Evolutionary conservation across 805 yeast genomes (phyloP), one percentile per base, ranked within the genome.

Genomic region (Kodamaea laetipori): DNA sequence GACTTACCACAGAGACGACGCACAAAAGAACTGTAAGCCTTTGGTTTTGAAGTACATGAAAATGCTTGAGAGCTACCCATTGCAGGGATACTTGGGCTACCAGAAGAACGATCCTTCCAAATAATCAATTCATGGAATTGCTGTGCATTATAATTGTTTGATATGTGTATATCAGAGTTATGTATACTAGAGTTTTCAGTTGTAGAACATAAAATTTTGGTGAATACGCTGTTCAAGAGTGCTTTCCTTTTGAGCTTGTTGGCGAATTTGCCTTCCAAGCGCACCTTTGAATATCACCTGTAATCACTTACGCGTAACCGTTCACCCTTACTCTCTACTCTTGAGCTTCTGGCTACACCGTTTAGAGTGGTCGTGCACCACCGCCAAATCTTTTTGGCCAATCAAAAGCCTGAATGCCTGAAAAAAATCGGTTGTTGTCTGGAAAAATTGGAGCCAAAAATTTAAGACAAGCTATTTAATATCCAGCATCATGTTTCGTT

Each of bases 41-140:
- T 71, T 87, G 55, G 85, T 90, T 23, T 83, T 84, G 67, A 80
- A 73, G 69, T 86, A 87, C 63, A 68, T 87, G 71, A 86, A 83
- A 55, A 74, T 87, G 86, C 71, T 86, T 45, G 90, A 88, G 44
- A 66, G 75, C 39, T 77, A 84, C 53, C 77, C 81, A 53, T 75
- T 84, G 47, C 76, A 79, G 53, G 95, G 95, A 34, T 86, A 76
- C 67, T 69, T 82, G 59, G 92, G 89, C n/a, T 86, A 86, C 70
- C 95, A 87, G 71, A 84, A 87, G 77, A 86, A 86, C 67, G 95
- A 86, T 60, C 94, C 92, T 35, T 73, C 86, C 27, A 84, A 86
- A 69, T 84, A 69, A 26, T 28, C 34, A 27, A 37, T 27, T 12
- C 32, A 17, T 28, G 9, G 41, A 31, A 37, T 25, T 25, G 19